Evolutionary conservation across 352 stramenopile genomes (phyloP).

Genomic region (Phytophthora sojae): DNA sequence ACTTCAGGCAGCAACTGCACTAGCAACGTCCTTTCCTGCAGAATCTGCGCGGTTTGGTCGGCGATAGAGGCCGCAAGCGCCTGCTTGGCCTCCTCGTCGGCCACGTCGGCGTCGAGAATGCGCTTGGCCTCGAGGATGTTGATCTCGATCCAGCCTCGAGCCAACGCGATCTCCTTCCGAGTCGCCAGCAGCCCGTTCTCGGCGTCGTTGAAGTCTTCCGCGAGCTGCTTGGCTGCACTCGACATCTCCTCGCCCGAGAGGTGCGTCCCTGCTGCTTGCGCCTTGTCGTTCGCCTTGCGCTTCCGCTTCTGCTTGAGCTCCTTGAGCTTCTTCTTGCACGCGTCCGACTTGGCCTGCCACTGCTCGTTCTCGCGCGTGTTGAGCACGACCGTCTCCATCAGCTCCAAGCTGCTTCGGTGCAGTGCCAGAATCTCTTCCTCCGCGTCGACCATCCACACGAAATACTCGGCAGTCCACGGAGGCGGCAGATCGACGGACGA

Average conservation of each 20-base stretch:
- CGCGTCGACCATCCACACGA: slow-evolving; percentile 61
- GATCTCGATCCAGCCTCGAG: slow-evolving; percentile 54
- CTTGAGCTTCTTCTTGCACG: slow-evolving; percentile 63
- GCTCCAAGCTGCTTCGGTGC: slow-evolving; percentile 43
- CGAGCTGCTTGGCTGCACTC: slow-evolving; percentile 52
- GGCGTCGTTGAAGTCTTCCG: slow-evolving; percentile 60
- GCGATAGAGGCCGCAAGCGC: slow-evolving; percentile 35
- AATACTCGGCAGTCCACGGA: slow-evolving; percentile 79
- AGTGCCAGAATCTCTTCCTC: slow-evolving; percentile 64
- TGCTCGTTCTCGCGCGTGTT: slow-evolving; percentile 47
- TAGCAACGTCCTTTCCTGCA: slow-evolving; percentile 42
- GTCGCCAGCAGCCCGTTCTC: slow-evolving; percentile 47
- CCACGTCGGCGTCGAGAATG: slow-evolving; percentile 41
- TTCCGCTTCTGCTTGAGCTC: slow-evolving; percentile 55
- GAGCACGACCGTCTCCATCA: slow-evolving; percentile 46
- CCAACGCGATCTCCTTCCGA: slow-evolving; percentile 47
- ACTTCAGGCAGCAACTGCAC: slow-evolving; percentile 44
- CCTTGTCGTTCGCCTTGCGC: slow-evolving; percentile 26
- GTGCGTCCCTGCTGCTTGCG: slow-evolving; percentile 22
- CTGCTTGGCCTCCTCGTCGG: slow-evolving; percentile 34
- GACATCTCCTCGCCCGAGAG: slow-evolving; percentile 33
- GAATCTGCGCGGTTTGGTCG: slow-evolving; percentile 38
- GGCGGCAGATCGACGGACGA: slow-evolving; percentile 49
- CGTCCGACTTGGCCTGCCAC: slow-evolving; percentile 49
- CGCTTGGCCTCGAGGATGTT: slow-evolving; percentile 54